phyloP scores from a whole-genome alignment of 139 green algal species.

The Yamagishiella unicocca region DNA sequence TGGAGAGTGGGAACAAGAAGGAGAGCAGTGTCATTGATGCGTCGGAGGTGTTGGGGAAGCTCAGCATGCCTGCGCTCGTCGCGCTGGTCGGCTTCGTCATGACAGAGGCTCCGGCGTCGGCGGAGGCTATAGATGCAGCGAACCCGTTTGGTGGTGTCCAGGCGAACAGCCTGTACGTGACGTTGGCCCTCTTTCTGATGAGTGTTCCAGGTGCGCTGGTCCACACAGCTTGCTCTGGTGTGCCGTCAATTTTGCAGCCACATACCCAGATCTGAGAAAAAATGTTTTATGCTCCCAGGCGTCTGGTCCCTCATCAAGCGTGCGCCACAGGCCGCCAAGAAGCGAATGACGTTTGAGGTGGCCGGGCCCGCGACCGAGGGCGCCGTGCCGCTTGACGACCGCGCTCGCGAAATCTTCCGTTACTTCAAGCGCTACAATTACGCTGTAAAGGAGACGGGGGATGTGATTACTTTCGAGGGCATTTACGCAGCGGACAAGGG shows the following conservation, averaged over 20 bases:
- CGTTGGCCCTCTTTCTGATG: constrained; percentile 88
- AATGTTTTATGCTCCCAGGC: constrained; percentile 56
- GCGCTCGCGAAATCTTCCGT: constrained; percentile 77
- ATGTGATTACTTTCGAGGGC: constrained; percentile 92
- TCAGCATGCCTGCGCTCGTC: constrained; percentile 13
- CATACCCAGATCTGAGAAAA: neutral
- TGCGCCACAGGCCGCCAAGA: constrained; percentile 82
- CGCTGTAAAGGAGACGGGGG: constrained; percentile 83
- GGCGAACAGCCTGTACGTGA: constrained; percentile 86
- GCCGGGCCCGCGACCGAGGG: constrained; percentile 65
- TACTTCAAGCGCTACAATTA: constrained; percentile 93
- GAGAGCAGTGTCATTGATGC: neutral
- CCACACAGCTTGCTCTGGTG: neutral
- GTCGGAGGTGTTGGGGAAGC: neutral
- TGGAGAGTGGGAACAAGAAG: neutral
- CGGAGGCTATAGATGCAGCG: neutral
- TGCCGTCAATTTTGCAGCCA: neutral
- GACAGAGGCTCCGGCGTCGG: neutral
- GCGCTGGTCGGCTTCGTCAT: neutral
- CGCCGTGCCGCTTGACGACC: constrained; percentile 75
- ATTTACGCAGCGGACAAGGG: constrained; percentile 82
- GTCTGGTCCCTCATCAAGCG: constrained; percentile 95
- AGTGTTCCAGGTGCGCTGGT: constrained; percentile 51
- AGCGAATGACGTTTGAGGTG: constrained; percentile 86
- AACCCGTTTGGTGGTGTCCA: constrained; percentile 60